Evolutionary conservation across 768 basidiomycete genomes (phyloP), one percentile per base, ranked within the genome.

Genomic region (Dentipellis fragilis): DNA sequence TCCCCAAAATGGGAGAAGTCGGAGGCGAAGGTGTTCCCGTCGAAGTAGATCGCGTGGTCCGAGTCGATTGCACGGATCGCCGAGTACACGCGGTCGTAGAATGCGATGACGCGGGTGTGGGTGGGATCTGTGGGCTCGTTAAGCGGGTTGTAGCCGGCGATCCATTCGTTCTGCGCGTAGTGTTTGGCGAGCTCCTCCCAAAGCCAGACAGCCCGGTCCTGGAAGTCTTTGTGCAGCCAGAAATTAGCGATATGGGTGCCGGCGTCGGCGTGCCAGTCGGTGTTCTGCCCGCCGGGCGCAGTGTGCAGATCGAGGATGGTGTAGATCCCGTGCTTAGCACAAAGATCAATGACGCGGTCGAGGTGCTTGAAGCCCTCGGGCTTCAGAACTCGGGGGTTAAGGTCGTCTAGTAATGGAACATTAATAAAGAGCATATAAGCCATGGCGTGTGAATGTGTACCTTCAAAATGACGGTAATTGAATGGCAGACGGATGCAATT

Each of bases 161-260:
- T 82, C 89, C 89, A 90, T 58, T 80, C 75, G 68, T 92, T 87
- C 56, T 73, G 76, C 59, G 76, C 83, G 75, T 91, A 90, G 67
- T 87, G 87, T 63, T 72, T 74, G 0, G 89, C 86, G 36, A 91
- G 74, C 63, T 87, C 72, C 38, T 75, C 76, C 89, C 90, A 92
- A 40, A 93, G 78, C 81, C 84, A 84, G 52, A 89, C 67, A 10
- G 77, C 69, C 1, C 89, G 81, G 68, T 92, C 86, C 66, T 90
- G 89, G 75, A 89, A 87, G 67, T 91, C 88, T 60, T 82, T 89
- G 75, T 91, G 85, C 51, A 78, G 78, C 86, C 87, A 92, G 74
- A 90, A 84, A 65, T 80, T 80, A 51, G 84, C 81, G 34, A 84
- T 76, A 65, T 85, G 84, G 11, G 78, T 76, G 14, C 84, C 85